Percentiles rank a stretch among this genome's conserved stretches.
These are phyloP conservation scores for Paramyrothecium roridum DNA, from an alignment of 2,329 filamentous ascomycete genomes.

Conservation along the genomic window DNA sequence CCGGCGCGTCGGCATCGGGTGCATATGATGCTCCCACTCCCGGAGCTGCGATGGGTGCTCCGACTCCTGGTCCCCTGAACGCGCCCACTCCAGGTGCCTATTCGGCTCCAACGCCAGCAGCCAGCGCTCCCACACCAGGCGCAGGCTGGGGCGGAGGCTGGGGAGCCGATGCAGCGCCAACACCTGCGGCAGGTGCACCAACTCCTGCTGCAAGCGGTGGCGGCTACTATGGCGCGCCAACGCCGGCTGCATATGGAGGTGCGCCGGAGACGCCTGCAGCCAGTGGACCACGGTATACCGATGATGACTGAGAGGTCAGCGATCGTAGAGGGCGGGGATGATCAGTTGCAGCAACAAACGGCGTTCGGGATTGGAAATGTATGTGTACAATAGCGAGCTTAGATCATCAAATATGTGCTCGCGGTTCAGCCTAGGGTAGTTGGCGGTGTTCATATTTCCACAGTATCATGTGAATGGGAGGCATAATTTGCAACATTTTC, in stretches of 20 bases:
- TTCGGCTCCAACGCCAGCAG: slow-evolving; percentile 61
- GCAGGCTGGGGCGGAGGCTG: slow-evolving; percentile 58
- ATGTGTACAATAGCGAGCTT: background rate
- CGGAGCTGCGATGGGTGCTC: slow-evolving; percentile 54
- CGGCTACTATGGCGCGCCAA: slow-evolving; percentile 61
- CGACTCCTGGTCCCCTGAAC: slow-evolving; percentile 59
- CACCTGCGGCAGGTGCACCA: slow-evolving; percentile 62
- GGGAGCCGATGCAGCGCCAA: slow-evolving; percentile 63
- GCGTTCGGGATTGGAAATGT: background rate
- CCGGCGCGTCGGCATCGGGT: slow-evolving; percentile 37
- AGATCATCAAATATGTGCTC: background rate
- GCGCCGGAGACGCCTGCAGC: slow-evolving; percentile 61
- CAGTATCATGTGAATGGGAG: background rate
- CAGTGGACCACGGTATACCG: slow-evolving; percentile 51
- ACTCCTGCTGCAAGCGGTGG: slow-evolving; percentile 58
- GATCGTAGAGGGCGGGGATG: background rate
- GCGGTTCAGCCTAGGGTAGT: background rate
- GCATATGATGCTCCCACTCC: slow-evolving; percentile 71
- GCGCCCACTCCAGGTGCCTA: slow-evolving; percentile 71
- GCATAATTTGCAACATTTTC: background rate
- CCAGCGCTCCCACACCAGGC: slow-evolving; percentile 67
- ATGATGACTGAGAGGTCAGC: slow-evolving; percentile 38
- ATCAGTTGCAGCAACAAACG: background rate
- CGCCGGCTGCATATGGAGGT: slow-evolving; percentile 57
- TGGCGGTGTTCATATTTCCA: background rate